Evolutionary conservation across 805 yeast species (phyloP).

Genomic region (Candida andamanensis): DNA sequence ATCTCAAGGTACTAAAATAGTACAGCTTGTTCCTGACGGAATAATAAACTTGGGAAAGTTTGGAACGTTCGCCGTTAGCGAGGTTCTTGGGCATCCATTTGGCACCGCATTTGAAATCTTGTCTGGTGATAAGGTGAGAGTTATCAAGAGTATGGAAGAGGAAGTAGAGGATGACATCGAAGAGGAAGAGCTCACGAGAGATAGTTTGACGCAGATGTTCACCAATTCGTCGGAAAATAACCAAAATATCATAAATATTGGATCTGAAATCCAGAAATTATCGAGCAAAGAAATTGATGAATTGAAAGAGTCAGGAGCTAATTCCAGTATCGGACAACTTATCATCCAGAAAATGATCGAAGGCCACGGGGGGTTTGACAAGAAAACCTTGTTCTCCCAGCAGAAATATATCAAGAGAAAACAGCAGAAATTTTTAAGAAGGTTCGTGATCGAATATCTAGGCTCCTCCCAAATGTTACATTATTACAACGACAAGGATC

Average conservation of each 20-base stretch:
- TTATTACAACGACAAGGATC: constrained; percentile 73
- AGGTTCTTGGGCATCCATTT: constrained; percentile 71
- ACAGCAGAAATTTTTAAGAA: constrained; percentile 82
- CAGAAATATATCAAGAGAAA: constrained; percentile 89
- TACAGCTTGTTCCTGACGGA: constrained; percentile 58
- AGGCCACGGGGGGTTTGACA: constrained; percentile 80
- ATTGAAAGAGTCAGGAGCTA: constrained; percentile 67
- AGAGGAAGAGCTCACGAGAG: constrained; percentile 35
- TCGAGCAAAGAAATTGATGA: constrained; percentile 78
- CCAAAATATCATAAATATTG: constrained; percentile 61
- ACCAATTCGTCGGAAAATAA: constrained; percentile 53
- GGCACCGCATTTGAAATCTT: constrained; percentile 87
- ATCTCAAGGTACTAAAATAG: constrained; percentile 70
- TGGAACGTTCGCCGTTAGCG: constrained; percentile 75
- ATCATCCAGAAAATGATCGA: constrained; percentile 79
- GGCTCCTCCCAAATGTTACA: constrained; percentile 68
- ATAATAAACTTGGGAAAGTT: constrained; percentile 80
- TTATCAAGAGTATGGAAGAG: constrained; percentile 38
- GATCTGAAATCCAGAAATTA: constrained; percentile 68
- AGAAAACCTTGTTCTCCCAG: constrained; percentile 85
- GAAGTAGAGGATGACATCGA: constrained; percentile 32
- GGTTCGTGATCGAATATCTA: constrained; percentile 76
- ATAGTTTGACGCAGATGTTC: constrained; percentile 32
- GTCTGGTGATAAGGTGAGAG: constrained; percentile 48
- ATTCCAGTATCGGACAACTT: constrained; percentile 60